These are phyloP conservation scores for Lanmaoa pseudosensibilis DNA, from an alignment of 768 basidiomycete genomes.

Conservation along the genomic window DNA sequence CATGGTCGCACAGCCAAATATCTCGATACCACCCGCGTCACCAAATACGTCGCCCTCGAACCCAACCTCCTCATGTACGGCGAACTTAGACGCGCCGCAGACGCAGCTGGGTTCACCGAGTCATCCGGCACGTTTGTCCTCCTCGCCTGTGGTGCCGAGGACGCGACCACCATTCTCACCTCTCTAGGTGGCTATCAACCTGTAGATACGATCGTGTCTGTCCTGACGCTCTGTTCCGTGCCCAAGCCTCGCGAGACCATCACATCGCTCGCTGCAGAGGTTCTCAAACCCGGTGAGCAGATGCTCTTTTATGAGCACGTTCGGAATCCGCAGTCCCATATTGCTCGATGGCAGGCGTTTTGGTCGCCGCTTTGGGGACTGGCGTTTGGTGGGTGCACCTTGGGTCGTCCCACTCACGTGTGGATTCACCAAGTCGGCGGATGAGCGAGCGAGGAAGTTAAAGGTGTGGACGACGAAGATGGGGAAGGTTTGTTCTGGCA, in stretches of 20 bases:
- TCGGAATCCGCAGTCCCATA: constrained; percentile 47
- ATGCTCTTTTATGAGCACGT: constrained; percentile 75
- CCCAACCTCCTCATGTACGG: constrained; percentile 68
- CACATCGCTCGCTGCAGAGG: constrained; percentile 43
- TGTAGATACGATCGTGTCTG: constrained; percentile 63
- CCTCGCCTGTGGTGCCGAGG: constrained; percentile 64
- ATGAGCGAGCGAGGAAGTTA: constrained; percentile 50
- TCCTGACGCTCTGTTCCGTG: constrained; percentile 67
- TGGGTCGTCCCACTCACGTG: constrained; percentile 55
- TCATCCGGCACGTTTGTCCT: constrained; percentile 53
- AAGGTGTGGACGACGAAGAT: constrained; percentile 51
- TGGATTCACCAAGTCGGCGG: constrained; percentile 46
- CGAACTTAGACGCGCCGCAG: constrained; percentile 49
- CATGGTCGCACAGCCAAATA: constrained; percentile 65
- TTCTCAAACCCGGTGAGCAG: constrained; percentile 64
- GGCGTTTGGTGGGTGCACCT: constrained; percentile 60
- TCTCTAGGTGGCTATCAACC: constrained; percentile 35
- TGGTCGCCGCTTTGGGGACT: constrained; percentile 71
- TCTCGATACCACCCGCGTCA: constrained; percentile 53
- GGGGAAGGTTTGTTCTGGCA: constrained; percentile 65
- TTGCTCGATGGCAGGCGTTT: constrained; percentile 70
- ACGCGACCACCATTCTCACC: constrained; percentile 49
- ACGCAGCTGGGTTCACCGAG: constrained; percentile 52
- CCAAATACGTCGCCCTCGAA: constrained; percentile 70
- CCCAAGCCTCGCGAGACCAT: constrained; percentile 55